phyloP scores from a whole-genome alignment of 1,139 yeast species.

The Candida sp. region DNA sequence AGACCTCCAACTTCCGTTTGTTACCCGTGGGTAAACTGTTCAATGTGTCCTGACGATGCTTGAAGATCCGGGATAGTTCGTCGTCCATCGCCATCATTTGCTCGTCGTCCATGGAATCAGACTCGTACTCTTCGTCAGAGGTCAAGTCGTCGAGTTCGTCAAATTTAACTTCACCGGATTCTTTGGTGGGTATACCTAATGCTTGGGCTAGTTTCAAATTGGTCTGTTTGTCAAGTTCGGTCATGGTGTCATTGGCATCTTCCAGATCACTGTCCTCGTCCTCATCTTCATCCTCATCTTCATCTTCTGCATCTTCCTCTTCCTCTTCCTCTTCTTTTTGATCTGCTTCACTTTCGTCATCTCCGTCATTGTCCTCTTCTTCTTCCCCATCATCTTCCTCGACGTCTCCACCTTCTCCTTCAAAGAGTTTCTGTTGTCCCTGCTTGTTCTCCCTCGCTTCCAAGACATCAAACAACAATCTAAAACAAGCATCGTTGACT shows the following conservation, averaged over 20 bases:
- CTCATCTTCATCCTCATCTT: slow-evolving; percentile 31
- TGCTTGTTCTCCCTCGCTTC: slow-evolving; percentile 77
- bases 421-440: slow-evolving; percentile 82
- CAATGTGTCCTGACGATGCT: slow-evolving; percentile 73
- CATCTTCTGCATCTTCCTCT: slow-evolving; percentile 26
- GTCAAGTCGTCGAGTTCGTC: slow-evolving; percentile 37
- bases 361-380: slow-evolving; percentile 32
- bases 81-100: slow-evolving; percentile 96
- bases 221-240: slow-evolving; percentile 70
- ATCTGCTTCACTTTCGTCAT: slow-evolving; percentile 38
- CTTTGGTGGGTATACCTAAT: slow-evolving; percentile 63
- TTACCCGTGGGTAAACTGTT: slow-evolving; percentile 57
- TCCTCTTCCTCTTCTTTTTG: slow-evolving; percentile 35
- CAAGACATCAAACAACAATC: slow-evolving; percentile 68
- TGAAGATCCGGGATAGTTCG: slow-evolving; percentile 82
- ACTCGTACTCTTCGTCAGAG: slow-evolving; percentile 52
- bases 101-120: slow-evolving; percentile 94
- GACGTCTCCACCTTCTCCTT: slow-evolving; percentile 53
- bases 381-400: not conserved
- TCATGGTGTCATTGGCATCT: slow-evolving; percentile 32
- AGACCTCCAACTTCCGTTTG: slow-evolving; percentile 69
- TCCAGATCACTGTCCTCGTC: slow-evolving; percentile 20
- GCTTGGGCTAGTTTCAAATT: slow-evolving; percentile 80
- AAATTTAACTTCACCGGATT: slow-evolving; percentile 49
- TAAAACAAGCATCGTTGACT: slow-evolving; percentile 53